A percentile compares a stretch with the other conserved stretches of the same genome.
These are phyloP conservation scores for Termitomyces sp. DNA, from an alignment of 768 basidiomycete species.

Conservation along the genomic window DNA sequence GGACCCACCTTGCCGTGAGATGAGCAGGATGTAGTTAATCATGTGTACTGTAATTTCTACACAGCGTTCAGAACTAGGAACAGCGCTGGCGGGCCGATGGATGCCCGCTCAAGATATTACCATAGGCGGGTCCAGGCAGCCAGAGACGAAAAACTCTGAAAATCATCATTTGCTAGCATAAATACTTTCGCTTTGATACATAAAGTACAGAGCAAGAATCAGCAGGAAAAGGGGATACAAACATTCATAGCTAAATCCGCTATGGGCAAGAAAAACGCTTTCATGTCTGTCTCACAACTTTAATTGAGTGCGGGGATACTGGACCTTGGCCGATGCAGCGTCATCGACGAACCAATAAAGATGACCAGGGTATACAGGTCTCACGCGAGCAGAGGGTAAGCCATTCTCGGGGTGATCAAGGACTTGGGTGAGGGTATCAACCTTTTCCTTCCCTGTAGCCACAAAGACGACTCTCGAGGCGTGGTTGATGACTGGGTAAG, in stretches of 20 bases:
- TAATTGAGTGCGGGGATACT: slow-evolving; percentile 53
- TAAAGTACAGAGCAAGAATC: background rate
- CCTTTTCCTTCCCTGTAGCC: slow-evolving; percentile 78
- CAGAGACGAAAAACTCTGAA: background rate
- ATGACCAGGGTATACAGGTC: slow-evolving; percentile 72
- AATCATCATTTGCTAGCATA: background rate
- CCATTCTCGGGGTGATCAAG: slow-evolving; percentile 77
- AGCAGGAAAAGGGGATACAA: background rate
- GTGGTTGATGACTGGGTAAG: slow-evolving; percentile 87
- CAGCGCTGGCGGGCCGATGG: background rate
- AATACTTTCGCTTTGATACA: background rate
- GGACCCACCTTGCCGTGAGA: slow-evolving; percentile 80
- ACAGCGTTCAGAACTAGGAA: background rate
- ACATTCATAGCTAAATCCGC: background rate
- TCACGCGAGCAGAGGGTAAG: slow-evolving; percentile 80
- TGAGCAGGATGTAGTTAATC: slow-evolving; percentile 92
- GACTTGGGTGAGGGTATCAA: slow-evolving; percentile 63
- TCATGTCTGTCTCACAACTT: slow-evolving; percentile 34
- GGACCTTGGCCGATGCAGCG: slow-evolving; percentile 62
- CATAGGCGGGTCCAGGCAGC: no score
- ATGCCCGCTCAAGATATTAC: no score
- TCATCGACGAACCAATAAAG: slow-evolving; percentile 96
- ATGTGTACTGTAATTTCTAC: slow-evolving; percentile 27
- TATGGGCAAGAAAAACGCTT: background rate
- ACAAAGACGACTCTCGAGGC: slow-evolving; percentile 88